Base-by-base conservation (phyloP, 306 rosid genomes). In the Prosopis cineraria region DNA sequence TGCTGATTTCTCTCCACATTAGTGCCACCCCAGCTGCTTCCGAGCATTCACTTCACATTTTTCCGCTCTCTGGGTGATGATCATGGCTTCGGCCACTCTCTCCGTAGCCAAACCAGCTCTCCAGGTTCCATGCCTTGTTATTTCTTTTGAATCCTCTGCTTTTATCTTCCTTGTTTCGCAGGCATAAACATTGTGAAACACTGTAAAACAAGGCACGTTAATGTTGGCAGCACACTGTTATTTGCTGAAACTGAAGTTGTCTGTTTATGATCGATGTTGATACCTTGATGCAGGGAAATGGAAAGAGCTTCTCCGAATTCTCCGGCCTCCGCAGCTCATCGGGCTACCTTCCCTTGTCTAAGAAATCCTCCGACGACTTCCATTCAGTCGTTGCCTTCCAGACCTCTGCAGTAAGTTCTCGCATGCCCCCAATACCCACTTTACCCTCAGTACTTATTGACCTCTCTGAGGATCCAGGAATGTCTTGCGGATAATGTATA, bases 41-140 rank as follows among this genome's bases (percentile, higher is more conserved):
- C 14, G 17, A 56, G 39, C 30, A 30, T 31, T 43, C 77, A 74
- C 29, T 30, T 29, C 34, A 56, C 41, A 13, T 56, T 12, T 11
- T 43, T 53, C 65, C 70, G 19, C 22, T 48, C 13, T 62, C 75
- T 41, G 72, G 62, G 67, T 81, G 14, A 77, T 66, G 48, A 74
- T 25, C 88, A 95, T 95, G 98, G 98, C 98, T 79, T 88, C 98
- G 88, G 97, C 98, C 85, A 85, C 93, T 83, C 82, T 95, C 19
- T 92, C 97, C 20, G 96, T 89, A 84, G 96, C 97, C 89, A 94
- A 93, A 78, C 91, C 98, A 72, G 85, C 92, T 80, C 85, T 87
- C 67, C 93, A 95, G 98, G 98, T 95, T 72, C 84, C 53, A 17
- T 9, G 37, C 3, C 1, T 45, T 10, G 5, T 24, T 40, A 5